A percentile compares a stretch with the other conserved stretches of the same genome.
Evolutionary conservation across 176 grass and related monocot species (phyloP).

Genomic region (Oryza meridionalis): DNA sequence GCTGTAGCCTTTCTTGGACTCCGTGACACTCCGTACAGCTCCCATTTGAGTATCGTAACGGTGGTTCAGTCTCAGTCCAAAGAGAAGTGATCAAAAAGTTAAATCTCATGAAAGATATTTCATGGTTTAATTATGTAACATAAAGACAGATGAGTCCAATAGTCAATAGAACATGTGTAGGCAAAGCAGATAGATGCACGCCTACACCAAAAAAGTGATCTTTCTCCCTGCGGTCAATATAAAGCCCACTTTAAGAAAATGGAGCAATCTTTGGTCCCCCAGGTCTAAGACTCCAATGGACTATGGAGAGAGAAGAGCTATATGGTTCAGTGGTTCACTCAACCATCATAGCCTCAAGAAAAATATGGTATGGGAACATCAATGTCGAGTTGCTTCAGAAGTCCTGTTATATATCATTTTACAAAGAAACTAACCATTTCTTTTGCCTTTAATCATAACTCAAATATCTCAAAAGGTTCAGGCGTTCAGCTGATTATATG

Average conservation of each 20-base stretch:
- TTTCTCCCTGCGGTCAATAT: constrained; percentile 49
- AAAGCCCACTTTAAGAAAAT: constrained; percentile 43
- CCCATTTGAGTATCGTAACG: constrained; percentile 43
- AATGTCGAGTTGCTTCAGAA: constrained; percentile 25
- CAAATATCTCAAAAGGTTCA: constrained; percentile 24
- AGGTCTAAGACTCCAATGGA: not conserved
- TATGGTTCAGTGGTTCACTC: constrained; percentile 27
- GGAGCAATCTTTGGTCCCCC: constrained; percentile 42
- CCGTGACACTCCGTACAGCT: constrained; percentile 26
- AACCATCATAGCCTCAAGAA: constrained; percentile 9
- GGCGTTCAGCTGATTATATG: constrained; percentile 1
- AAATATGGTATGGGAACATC: not conserved
- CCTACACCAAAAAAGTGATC: constrained; percentile 33
- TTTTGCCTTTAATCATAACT: not conserved
- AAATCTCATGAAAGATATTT: constrained; percentile 50
- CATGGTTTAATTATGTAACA: constrained; percentile 36
- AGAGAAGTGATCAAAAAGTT: constrained; percentile 34
- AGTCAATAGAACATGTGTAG: constrained; percentile 48
- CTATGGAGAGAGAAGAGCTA: constrained; percentile 8
- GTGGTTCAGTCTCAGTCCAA: constrained; percentile 38
- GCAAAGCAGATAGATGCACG: constrained; percentile 46
- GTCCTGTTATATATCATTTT: constrained; percentile 19
- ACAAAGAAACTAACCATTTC: constrained; percentile 5
- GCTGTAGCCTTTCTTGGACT: constrained; percentile 44
- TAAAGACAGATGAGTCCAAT: constrained; percentile 44